Percentiles rank a stretch among this genome's conserved stretches.
Conservation (phyloP, 306 rosid genomes). For the Inga laurina region DNA sequence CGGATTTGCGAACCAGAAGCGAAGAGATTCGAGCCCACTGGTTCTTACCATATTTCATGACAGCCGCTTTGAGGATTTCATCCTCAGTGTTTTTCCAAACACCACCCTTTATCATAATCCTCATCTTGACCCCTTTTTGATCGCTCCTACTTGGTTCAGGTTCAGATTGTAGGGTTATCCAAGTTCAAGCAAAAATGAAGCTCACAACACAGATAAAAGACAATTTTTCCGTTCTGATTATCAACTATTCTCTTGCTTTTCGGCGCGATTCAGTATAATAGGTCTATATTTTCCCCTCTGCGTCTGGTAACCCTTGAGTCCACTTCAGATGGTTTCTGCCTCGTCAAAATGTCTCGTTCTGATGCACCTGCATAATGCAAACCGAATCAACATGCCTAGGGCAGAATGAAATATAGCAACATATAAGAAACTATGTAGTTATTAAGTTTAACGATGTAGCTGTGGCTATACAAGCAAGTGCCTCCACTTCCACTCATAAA, state of each 20-base stretch:
- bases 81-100: constrained; percentile 98
- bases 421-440: neutral
- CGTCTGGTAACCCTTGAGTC: neutral
- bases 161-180: constrained; percentile 17
- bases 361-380: constrained; percentile 40
- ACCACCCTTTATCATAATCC: constrained; percentile 98
- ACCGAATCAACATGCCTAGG: constrained; percentile 9
- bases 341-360: constrained; percentile 31
- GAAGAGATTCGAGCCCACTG: constrained; percentile 99
- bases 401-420: neutral
- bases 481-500: too few relatives aligned
- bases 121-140: constrained; percentile 57
- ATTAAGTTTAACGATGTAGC: too few relatives aligned
- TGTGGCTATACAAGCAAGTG: neutral
- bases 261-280: neutral
- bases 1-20: constrained; percentile 93
- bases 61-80: constrained; percentile 97
- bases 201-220: too few relatives aligned
- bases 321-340: constrained; percentile 20
- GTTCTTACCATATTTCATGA: constrained; percentile 91
- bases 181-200: neutral
- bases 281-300: neutral
- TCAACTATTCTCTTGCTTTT: neutral
- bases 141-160: neutral
- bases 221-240: neutral